A percentile compares a stretch with the other conserved stretches of the same genome.
Conservation (phyloP, 2,329 filamentous ascomycete genomes). For the Apiospora malaysiana region DNA sequence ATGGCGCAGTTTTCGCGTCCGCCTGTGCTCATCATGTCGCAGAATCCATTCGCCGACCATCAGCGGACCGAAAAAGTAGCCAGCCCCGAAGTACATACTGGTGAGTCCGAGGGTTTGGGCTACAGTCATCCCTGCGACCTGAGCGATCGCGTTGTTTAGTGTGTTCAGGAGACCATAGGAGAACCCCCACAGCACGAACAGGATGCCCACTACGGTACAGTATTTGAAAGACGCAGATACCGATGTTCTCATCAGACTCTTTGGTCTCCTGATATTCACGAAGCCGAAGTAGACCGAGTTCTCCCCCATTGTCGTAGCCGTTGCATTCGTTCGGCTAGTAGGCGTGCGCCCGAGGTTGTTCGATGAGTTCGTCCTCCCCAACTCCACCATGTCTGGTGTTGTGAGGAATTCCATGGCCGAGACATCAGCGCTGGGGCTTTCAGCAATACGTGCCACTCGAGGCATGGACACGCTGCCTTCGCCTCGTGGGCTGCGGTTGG, state of each 20-base stretch:
- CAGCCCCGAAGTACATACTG: slow-evolving; percentile 72
- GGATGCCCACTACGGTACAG: slow-evolving; percentile 74
- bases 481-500: slow-evolving; percentile 22
- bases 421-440: slow-evolving; percentile 37
- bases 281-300: slow-evolving; percentile 74
- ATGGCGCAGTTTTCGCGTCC: slow-evolving; percentile 40
- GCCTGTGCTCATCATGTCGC: slow-evolving; percentile 67
- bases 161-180: slow-evolving; percentile 87
- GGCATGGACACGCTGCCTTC: slow-evolving; percentile 27
- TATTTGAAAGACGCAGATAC: slow-evolving; percentile 72
- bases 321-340: slow-evolving; percentile 42
- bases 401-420: slow-evolving; percentile 54
- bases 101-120: slow-evolving; percentile 72
- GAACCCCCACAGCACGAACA: slow-evolving; percentile 91
- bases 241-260: slow-evolving; percentile 72
- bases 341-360: slow-evolving; percentile 33
- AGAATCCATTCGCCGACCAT: slow-evolving; percentile 74
- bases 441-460: slow-evolving; percentile 25
- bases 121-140: slow-evolving; percentile 64
- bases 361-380: slow-evolving; percentile 21
- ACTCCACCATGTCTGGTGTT: slow-evolving; percentile 43
- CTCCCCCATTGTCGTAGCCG: slow-evolving; percentile 43
- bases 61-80: slow-evolving; percentile 73
- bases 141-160: slow-evolving; percentile 74
- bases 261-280: slow-evolving; percentile 71